Conservation (phyloP, 2,329 filamentous ascomycete species). For the Alternaria sp. region DNA sequence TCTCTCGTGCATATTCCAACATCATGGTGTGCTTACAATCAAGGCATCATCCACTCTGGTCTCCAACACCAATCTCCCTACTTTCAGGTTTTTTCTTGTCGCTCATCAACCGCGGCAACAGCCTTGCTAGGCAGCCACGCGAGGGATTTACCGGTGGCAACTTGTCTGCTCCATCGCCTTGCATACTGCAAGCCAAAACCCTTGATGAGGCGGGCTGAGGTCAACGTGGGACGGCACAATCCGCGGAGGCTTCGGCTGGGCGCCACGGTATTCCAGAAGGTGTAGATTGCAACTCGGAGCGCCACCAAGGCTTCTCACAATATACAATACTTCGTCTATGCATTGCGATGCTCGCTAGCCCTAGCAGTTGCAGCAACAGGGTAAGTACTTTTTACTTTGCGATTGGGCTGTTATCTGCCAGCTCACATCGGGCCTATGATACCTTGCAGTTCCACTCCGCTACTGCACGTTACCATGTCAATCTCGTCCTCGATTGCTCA, state of each 20-base stretch:
- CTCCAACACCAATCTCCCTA: background rate
- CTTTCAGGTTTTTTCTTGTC: background rate
- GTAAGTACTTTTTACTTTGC: background rate
- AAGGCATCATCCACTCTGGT: background rate
- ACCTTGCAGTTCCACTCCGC: background rate
- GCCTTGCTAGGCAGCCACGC: too few species aligned
- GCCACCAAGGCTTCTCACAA: background rate
- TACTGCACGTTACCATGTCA: background rate
- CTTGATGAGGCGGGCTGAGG: background rate
- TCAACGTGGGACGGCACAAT: background rate
- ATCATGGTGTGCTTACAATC: background rate
- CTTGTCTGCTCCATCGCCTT: background rate
- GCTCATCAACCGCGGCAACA: background rate
- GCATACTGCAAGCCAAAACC: background rate
- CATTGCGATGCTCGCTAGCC: background rate
- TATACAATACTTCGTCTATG: background rate
- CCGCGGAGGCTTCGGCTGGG: background rate
- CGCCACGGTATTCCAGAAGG: background rate
- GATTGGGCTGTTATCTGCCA: background rate
- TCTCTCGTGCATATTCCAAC: background rate
- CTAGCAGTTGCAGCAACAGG: background rate
- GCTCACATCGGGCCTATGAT: background rate
- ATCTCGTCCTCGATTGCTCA: background rate
- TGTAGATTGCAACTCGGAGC: background rate
- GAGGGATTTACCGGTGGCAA: background rate